phyloP scores from a whole-genome alignment of 352 stramenopile genomes.

The Pythium utonaiense region DNA sequence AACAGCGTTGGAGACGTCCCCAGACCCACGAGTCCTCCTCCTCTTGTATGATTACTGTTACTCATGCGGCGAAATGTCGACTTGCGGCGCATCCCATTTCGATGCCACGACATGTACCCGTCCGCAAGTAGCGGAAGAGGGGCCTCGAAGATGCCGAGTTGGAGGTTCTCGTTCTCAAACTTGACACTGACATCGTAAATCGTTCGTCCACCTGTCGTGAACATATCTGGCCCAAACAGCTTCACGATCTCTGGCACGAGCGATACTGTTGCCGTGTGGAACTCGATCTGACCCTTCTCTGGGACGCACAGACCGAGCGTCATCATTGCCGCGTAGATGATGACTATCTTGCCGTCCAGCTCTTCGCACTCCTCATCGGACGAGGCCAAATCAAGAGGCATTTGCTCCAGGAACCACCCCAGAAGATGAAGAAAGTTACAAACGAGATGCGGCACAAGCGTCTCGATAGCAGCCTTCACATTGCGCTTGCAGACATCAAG shows the following conservation, averaged over 20 bases:
- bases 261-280: constrained; percentile 5
- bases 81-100: not conserved
- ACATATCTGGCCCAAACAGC: not conserved
- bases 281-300: constrained; percentile 10
- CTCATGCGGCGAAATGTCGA: constrained; percentile 10
- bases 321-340: constrained; percentile 28
- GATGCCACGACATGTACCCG: constrained; percentile 12
- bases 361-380: constrained; percentile 4
- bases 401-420: constrained; percentile 33
- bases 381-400: constrained; percentile 13
- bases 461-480: constrained; percentile 32
- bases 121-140: not conserved
- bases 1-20: constrained; percentile 33
- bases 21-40: not conserved
- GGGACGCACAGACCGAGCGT: constrained; percentile 13
- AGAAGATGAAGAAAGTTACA: constrained; percentile 47
- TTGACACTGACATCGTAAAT: constrained; percentile 17
- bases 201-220: not conserved
- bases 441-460: constrained; percentile 40
- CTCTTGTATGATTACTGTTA: not conserved
- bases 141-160: constrained; percentile 8
- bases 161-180: constrained; percentile 8
- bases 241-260: constrained; percentile 9
- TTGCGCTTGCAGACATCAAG: constrained; percentile 58
- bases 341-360: constrained; percentile 29